phyloP scores from a whole-genome alignment of 1,139 yeast species.

The Zygoascus sp. region DNA sequence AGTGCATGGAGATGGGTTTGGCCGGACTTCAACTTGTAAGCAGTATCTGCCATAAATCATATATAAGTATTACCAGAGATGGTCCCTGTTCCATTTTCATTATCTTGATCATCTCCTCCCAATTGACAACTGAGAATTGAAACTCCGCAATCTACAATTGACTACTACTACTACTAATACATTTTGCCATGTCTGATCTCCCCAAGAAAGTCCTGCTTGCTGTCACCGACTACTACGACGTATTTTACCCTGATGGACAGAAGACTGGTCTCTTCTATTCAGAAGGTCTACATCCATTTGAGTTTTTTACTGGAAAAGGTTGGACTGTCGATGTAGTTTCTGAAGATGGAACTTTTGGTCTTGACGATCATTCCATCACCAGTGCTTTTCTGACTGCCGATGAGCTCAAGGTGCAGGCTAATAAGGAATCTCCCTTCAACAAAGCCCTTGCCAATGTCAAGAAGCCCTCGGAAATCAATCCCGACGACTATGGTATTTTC shows the following conservation, averaged over 20 bases:
- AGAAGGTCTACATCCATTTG: slow-evolving; percentile 57
- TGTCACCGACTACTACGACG: slow-evolving; percentile 46
- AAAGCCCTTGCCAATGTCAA: slow-evolving; percentile 31
- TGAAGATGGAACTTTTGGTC: slow-evolving; percentile 52
- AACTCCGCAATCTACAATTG: background rate
- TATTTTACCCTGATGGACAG: slow-evolving; percentile 52
- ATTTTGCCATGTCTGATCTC: background rate
- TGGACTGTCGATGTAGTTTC: slow-evolving; percentile 52
- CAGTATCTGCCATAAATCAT: no score
- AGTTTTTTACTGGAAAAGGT: slow-evolving; percentile 45
- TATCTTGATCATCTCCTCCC: no score
- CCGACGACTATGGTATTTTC: slow-evolving; percentile 49
- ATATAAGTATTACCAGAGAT: no score
- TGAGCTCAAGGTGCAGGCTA: slow-evolving; percentile 40
- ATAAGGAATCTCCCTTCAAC: slow-evolving; percentile 41
- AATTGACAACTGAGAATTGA: no score
- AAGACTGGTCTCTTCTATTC: slow-evolving; percentile 55
- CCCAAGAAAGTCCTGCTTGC: slow-evolving; percentile 46
- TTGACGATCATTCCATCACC: slow-evolving; percentile 50
- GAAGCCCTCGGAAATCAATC: slow-evolving; percentile 25
- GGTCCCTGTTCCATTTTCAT: no score
- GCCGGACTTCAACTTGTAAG: no score
- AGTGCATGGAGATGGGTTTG: no score
- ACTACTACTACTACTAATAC: no score
- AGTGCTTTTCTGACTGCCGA: slow-evolving; percentile 44